These are phyloP conservation scores for Mariannaea sp. DNA, from an alignment of 2,329 filamentous ascomycete genomes.

Conservation along the genomic window DNA sequence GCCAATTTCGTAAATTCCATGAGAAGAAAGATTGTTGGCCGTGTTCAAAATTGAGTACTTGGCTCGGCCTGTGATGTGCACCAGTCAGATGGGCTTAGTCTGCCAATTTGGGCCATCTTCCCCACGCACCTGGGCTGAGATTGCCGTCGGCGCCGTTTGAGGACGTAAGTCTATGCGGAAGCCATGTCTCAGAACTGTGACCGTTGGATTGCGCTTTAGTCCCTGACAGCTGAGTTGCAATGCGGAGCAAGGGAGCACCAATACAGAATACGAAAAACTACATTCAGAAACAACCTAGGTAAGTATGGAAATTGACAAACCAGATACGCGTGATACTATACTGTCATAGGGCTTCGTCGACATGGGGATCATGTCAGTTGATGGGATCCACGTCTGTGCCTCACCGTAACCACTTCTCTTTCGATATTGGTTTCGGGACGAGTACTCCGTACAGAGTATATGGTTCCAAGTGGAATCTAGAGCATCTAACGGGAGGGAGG, in stretches of 20 bases:
- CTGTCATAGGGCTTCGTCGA: conserved; percentile 7
- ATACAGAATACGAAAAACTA: conserved; percentile 20
- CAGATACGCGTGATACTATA: background rate
- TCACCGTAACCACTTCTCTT: conserved; percentile 8
- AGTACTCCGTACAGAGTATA: no score
- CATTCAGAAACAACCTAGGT: conserved; percentile 22
- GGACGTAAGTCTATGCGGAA: conserved; percentile 28
- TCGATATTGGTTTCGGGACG: no score
- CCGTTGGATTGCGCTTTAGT: conserved; percentile 29
- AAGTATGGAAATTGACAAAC: conserved; percentile 1
- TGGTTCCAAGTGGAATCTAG: no score
- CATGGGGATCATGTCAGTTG: conserved; percentile 13
- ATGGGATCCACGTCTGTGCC: conserved; percentile 19
- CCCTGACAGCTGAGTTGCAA: conserved; percentile 25
- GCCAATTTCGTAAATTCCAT: conserved; percentile 28
- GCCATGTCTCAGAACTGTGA: conserved; percentile 35
- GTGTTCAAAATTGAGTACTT: background rate
- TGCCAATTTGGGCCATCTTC: conserved; percentile 23
- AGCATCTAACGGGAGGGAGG: no score
- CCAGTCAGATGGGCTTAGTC: conserved; percentile 3
- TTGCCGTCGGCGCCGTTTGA: conserved; percentile 38
- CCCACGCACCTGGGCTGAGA: conserved; percentile 36
- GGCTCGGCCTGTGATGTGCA: conserved; percentile 21
- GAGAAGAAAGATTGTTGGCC: conserved; percentile 10
- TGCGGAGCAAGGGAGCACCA: conserved; percentile 18